A percentile compares a stretch with the other conserved stretches of the same genome.
Evolutionary conservation across 495 filamentous ascomycete genomes (phyloP).

Genomic region (Penicillium arizonense): DNA sequence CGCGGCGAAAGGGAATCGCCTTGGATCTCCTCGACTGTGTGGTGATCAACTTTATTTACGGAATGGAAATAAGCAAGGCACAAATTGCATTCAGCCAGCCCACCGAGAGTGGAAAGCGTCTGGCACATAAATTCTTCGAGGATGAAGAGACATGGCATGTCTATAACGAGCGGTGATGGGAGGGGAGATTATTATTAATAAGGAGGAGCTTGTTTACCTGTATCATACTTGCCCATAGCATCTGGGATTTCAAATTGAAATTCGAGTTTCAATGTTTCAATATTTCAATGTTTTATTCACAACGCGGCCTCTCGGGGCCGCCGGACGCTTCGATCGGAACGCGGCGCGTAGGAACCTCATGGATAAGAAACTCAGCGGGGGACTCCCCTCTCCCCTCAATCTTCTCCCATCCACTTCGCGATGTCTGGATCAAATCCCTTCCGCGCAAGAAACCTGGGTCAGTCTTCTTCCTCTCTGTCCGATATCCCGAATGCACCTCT

Average conservation of each 20-base stretch:
- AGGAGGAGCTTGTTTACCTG: not conserved
- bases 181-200: not conserved
- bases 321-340: constrained; percentile 31
- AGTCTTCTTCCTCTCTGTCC: constrained; percentile 11
- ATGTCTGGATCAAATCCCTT: constrained; percentile 61
- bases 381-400: constrained; percentile 17
- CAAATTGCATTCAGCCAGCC: constrained; percentile 72
- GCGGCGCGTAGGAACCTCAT: constrained; percentile 26
- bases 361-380: constrained; percentile 29
- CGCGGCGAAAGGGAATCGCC: constrained; percentile 61
- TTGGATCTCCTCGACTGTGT: constrained; percentile 61
- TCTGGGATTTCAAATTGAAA: not conserved
- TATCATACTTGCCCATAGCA: not conserved
- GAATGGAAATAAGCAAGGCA: constrained; percentile 61
- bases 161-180: constrained; percentile 42
- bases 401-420: constrained; percentile 21
- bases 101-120: constrained; percentile 62
- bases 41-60: constrained; percentile 62
- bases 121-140: constrained; percentile 66
- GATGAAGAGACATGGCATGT: constrained; percentile 50
- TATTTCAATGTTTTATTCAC: constrained; percentile 1
- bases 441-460: constrained; percentile 44
- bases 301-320: constrained; percentile 23
- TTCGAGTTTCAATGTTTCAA: constrained; percentile 4
- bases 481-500: constrained; percentile 2